Percentiles rank a stretch among this genome's conserved stretches.
Evolutionary conservation across 164 flowering plant species (phyloP).

Genomic region (Buxus sempervirens): DNA sequence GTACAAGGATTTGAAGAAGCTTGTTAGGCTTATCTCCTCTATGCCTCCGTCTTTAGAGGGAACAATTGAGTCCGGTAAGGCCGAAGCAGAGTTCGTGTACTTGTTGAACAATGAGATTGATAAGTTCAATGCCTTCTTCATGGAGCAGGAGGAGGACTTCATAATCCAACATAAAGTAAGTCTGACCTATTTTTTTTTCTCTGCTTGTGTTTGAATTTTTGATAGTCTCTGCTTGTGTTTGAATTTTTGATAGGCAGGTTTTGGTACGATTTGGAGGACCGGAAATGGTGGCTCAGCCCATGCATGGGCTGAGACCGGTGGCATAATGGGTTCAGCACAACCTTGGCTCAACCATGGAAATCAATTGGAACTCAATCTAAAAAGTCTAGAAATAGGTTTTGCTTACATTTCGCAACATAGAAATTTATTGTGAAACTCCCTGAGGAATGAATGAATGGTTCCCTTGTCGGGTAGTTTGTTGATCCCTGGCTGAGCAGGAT

Average conservation of each 20-base stretch:
- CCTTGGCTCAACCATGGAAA: background rate
- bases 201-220: background rate
- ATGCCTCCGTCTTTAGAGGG: conserved; percentile 3
- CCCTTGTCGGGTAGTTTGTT: too few relatives aligned
- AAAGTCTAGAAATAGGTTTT: too few relatives aligned
- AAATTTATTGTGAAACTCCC: too few relatives aligned
- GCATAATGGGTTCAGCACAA: background rate
- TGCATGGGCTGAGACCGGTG: too few relatives aligned
- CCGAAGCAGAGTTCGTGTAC: conserved; percentile 55
- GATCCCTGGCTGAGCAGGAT: too few relatives aligned
- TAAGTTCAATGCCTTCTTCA: conserved; percentile 79
- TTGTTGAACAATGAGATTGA: conserved; percentile 71
- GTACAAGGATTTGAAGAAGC: conserved; percentile 78
- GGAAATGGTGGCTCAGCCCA: too few relatives aligned
- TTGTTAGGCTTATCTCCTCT: conserved; percentile 45
- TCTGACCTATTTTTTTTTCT: background rate
- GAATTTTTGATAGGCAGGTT: too few relatives aligned
- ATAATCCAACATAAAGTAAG: conserved; percentile 68
- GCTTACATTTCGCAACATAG: too few relatives aligned
- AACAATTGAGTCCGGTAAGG: conserved; percentile 24
- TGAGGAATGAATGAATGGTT: too few relatives aligned
- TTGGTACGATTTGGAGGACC: too few relatives aligned
- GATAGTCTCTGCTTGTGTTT: too few relatives aligned
- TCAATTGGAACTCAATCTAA: background rate
- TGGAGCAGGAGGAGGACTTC: conserved; percentile 87